These are phyloP conservation scores for Coemansia sp. DNA, from an alignment of 192 early-diverging fungal genomes.

Conservation along the genomic window DNA sequence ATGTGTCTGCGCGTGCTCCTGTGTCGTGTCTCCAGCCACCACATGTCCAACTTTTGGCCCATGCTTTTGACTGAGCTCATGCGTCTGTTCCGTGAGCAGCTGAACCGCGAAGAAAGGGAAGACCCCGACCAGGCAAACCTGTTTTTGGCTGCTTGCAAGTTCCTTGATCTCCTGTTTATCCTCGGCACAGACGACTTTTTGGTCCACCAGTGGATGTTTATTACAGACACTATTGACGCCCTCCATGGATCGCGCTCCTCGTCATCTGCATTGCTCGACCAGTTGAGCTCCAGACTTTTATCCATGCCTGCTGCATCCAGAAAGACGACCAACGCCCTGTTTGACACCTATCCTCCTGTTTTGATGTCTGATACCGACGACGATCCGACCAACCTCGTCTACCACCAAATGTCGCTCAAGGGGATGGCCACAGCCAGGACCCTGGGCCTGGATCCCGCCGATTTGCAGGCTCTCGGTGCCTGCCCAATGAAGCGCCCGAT, in stretches of 20 bases:
- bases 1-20: conserved; percentile 78
- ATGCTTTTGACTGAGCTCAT: conserved; percentile 85
- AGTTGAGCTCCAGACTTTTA: conserved; percentile 59
- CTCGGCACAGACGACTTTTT: conserved; percentile 82
- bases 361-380: conserved; percentile 28
- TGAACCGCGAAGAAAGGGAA: conserved; percentile 33
- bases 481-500: conserved; percentile 65
- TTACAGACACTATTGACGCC: conserved; percentile 78
- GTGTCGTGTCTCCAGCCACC: conserved; percentile 73
- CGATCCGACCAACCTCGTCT: conserved; percentile 27
- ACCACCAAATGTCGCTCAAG: conserved; percentile 5
- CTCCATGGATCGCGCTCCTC: conserved; percentile 54
- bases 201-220: conserved; percentile 94
- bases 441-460: conserved; percentile 7
- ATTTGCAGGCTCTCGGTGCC: conserved; percentile 23
- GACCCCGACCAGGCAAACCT: conserved; percentile 64
- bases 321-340: too few species aligned
- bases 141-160: conserved; percentile 83
- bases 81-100: conserved; percentile 24
- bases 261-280: conserved; percentile 64
- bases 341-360: conserved; percentile 27
- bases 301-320: conserved; percentile 25
- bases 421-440: conserved; percentile 5
- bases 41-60: conserved; percentile 89
- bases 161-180: conserved; percentile 77